Conservation (phyloP, 768 basidiomycete species). For the Steccherinum ochraceum region DNA sequence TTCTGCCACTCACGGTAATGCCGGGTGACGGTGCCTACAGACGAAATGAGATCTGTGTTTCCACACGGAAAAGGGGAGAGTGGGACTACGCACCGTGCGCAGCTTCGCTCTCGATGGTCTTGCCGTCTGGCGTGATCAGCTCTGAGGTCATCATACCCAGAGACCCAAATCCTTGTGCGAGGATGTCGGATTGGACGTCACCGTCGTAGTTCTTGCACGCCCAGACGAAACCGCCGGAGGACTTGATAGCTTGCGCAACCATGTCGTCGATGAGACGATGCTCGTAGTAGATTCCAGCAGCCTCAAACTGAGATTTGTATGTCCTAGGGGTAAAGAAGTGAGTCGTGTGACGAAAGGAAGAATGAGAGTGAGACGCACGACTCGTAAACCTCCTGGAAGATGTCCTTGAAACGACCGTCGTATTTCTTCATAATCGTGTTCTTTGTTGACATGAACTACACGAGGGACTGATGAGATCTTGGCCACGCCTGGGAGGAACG, state of each 20-base stretch:
- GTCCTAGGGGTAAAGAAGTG: slow-evolving; percentile 38
- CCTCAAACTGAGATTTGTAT: slow-evolving; percentile 70
- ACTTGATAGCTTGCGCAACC: slow-evolving; percentile 98
- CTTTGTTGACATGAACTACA: slow-evolving; percentile 93
- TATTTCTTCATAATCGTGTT: slow-evolving; percentile 98
- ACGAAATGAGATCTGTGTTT: background rate
- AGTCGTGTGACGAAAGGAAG: background rate
- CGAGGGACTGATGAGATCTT: background rate
- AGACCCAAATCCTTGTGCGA: slow-evolving; percentile 95
- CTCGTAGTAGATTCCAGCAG: slow-evolving; percentile 79
- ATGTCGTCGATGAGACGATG: slow-evolving; percentile 97
- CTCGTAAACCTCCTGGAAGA: slow-evolving; percentile 96
- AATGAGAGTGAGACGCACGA: slow-evolving; percentile 28
- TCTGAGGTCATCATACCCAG: slow-evolving; percentile 99
- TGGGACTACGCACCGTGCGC: slow-evolving; percentile 71
- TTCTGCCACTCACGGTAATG: slow-evolving; percentile 98
- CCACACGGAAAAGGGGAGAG: slow-evolving; percentile 5
- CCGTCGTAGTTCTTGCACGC: slow-evolving; percentile 60
- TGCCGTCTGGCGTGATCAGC: slow-evolving; percentile 90
- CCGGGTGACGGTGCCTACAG: slow-evolving; percentile 79
- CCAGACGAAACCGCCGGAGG: slow-evolving; percentile 78
- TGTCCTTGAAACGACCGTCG: slow-evolving; percentile 98
- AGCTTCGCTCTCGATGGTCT: slow-evolving; percentile 90
- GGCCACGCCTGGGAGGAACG: background rate
- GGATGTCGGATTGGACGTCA: slow-evolving; percentile 79